Evolutionary conservation across 1,284 basidiomycete genomes (phyloP).

Genomic region (Ustilago hordei): DNA sequence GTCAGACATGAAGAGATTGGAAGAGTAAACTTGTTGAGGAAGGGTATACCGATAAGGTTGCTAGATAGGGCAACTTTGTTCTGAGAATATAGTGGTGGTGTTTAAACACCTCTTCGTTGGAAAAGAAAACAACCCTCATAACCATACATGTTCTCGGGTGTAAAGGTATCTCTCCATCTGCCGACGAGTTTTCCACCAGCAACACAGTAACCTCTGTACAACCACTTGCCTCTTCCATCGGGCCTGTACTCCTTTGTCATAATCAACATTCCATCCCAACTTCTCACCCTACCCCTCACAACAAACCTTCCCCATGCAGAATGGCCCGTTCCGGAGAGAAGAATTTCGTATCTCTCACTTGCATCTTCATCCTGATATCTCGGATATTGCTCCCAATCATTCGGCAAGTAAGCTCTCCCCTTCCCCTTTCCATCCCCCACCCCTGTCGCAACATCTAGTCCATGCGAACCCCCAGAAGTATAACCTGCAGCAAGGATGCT

Average conservation of each 20-base stretch:
- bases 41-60: not conserved
- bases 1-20: too few species aligned
- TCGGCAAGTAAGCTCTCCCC: conserved; percentile 27
- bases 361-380: conserved; percentile 45
- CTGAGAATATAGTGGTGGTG: not conserved
- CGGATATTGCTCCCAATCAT: conserved; percentile 48
- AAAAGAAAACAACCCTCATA: conserved; percentile 66
- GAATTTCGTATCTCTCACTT: conserved; percentile 67
- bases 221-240: conserved; percentile 72
- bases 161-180: conserved; percentile 71
- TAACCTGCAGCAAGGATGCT: conserved; percentile 49
- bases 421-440: conserved; percentile 39
- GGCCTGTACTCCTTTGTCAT: conserved; percentile 73
- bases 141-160: conserved; percentile 67
- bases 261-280: conserved; percentile 73
- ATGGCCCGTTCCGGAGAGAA: conserved; percentile 72
- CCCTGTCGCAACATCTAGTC: not conserved
- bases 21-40: too few species aligned
- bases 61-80: not conserved
- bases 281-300: conserved; percentile 71
- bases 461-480: conserved; percentile 8
- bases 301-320: conserved; percentile 73
- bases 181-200: conserved; percentile 65
- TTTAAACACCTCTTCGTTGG: conserved; percentile 31
- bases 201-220: conserved; percentile 72